Percentiles rank a stretch among this genome's conserved stretches.
Evolutionary conservation across 192 early-diverging fungal species (phyloP).

Genomic region (Coemansia sp.): DNA sequence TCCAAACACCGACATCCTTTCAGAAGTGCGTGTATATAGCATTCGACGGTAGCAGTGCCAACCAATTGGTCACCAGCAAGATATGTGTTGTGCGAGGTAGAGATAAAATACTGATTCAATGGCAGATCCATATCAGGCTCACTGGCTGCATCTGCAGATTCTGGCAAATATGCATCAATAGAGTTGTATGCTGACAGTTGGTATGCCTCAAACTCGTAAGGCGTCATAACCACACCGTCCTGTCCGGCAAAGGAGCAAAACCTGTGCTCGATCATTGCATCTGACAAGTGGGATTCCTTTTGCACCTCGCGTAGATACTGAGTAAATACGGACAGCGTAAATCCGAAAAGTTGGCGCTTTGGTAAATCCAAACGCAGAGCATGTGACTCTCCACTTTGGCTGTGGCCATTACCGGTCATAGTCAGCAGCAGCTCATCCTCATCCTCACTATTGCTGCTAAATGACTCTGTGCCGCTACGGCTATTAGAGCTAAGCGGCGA

Average conservation of each 20-base stretch:
- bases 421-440: slow-evolving; percentile 17
- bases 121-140: slow-evolving; percentile 55
- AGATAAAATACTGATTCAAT: slow-evolving; percentile 78
- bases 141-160: not conserved
- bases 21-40: slow-evolving; percentile 82
- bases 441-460: slow-evolving; percentile 11
- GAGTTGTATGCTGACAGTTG: slow-evolving; percentile 40
- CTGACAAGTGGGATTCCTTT: slow-evolving; percentile 24
- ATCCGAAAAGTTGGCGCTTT: slow-evolving; percentile 20
- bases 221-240: slow-evolving; percentile 27
- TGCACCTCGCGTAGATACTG: slow-evolving; percentile 48
- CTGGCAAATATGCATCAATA: not conserved
- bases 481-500: not conserved
- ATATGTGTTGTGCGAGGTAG: slow-evolving; percentile 91
- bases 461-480: not conserved
- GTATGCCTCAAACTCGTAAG: slow-evolving; percentile 50
- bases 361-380: slow-evolving; percentile 31
- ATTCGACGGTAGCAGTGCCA: slow-evolving; percentile 76
- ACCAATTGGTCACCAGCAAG: slow-evolving; percentile 80
- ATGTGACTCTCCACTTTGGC: not conserved
- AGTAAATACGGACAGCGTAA: slow-evolving; percentile 37
- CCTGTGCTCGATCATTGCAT: slow-evolving; percentile 21
- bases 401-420: slow-evolving; percentile 5
- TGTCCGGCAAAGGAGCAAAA: slow-evolving; percentile 33
- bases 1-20: slow-evolving; percentile 89